Percentiles rank a stretch among this genome's conserved stretches.
Conservation (phyloP, 495 filamentous ascomycete species). For the Neurospora sp. region DNA sequence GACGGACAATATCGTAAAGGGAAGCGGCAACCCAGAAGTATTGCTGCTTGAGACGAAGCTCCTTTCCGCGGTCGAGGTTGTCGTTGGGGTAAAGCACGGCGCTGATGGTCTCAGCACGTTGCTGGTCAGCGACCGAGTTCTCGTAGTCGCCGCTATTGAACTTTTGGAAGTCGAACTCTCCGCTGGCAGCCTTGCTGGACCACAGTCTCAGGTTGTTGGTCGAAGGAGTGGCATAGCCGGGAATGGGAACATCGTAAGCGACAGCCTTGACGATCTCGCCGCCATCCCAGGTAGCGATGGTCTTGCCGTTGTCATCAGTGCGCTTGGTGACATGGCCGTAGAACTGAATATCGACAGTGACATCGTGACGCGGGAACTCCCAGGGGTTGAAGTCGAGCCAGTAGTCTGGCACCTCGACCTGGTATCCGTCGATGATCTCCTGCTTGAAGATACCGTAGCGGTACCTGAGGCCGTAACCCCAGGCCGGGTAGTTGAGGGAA, state of each 20-base stretch:
- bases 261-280: constrained; percentile 89
- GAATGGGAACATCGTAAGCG: constrained; percentile 91
- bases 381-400: constrained; percentile 99
- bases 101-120: constrained; percentile 93
- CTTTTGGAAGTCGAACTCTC: constrained; percentile 98
- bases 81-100: constrained; percentile 97
- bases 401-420: constrained; percentile 96
- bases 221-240: constrained; percentile 77
- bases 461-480: constrained; percentile 94
- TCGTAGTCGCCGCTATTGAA: constrained; percentile 99
- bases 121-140: constrained; percentile 90
- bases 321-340: constrained; percentile 70
- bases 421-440: constrained; percentile 94
- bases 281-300: constrained; percentile 67
- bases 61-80: constrained; percentile 91
- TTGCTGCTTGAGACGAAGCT: constrained; percentile 95
- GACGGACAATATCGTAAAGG: constrained; percentile 85
- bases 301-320: constrained; percentile 67
- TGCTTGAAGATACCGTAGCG: constrained; percentile 99
- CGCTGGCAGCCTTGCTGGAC: constrained; percentile 93
- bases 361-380: constrained; percentile 94
- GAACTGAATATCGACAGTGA: constrained; percentile 93
- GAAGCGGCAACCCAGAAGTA: constrained; percentile 99
- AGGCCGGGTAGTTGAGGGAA: constrained; percentile 87
- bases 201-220: constrained; percentile 95